Evolutionary conservation across 805 yeast species (phyloP), one percentile per base, ranked within the genome.

Genomic region (Nakazawaea anatomiae): DNA sequence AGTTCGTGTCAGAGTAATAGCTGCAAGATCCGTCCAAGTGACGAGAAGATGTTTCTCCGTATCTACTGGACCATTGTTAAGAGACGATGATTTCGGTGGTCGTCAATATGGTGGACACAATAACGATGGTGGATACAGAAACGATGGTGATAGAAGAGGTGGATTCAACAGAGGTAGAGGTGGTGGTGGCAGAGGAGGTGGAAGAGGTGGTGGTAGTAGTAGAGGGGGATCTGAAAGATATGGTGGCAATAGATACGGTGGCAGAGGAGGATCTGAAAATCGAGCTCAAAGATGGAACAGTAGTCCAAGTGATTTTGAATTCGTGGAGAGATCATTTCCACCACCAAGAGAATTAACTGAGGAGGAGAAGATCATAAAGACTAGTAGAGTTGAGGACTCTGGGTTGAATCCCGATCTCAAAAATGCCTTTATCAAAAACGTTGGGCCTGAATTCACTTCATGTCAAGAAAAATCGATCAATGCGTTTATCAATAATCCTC

Each of bases 381-480:
- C 48, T 7, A 34, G 46, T 14, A 39, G 50, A 14, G 64, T 64
- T 14, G 53, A 50, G 34, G 69, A 65, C n/a, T 62, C 68, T 2
- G 28, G 34, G 3, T 48, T 67, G 31, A 59, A 65, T 49, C 53
- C 56, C 4, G 51, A 55, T 11, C 53, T 69, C 30, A 63, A 63
- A 50, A 42, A 47, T 3, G 62, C 64, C 3, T 69, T 68, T 48
- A 60, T 77, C 25, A 58, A 60, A 4, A 60, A 65, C 14, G 69
- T 79, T 53, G 77, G 80, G 2, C 65, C 65, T 6, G 70, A 73
- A 10, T 72, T 87, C 57, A 87, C 94, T 1, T 78, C 83, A 4
- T 92, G 87, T 31, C 95, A 87, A 64, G 76, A 78, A 52, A 71
- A 75, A 56, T 72, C 90, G 10, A 74, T 87, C 43, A 70, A 74